A percentile compares a stretch with the other conserved stretches of the same genome.
These are phyloP conservation scores for Phlegmacium glaucopus DNA, from an alignment of 768 basidiomycete genomes.

Conservation along the genomic window DNA sequence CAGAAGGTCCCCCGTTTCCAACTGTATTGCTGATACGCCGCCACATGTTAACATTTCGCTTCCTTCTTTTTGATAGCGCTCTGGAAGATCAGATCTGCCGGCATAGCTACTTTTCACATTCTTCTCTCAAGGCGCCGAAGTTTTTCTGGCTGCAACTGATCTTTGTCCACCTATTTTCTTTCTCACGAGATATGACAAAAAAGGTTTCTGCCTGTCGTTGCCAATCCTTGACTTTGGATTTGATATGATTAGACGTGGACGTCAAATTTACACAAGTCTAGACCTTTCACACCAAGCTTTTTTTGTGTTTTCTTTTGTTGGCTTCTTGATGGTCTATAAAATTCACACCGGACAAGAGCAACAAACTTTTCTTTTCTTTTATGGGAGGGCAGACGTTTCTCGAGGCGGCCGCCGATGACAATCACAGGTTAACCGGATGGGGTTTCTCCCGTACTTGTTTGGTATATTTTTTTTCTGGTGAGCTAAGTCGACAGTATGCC, in stretches of 20 bases:
- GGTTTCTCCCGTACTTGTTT: too few relatives aligned
- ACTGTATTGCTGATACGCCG: constrained; percentile 70
- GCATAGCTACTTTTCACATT: constrained; percentile 63
- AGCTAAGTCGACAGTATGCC: too few relatives aligned
- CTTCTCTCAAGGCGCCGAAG: constrained; percentile 72
- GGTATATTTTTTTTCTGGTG: too few relatives aligned
- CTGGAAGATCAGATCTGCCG: constrained; percentile 77
- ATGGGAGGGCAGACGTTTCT: too few relatives aligned
- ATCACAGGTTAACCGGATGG: too few relatives aligned
- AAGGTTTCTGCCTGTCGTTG: too few relatives aligned
- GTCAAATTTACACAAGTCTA: constrained; percentile 52
- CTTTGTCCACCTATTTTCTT: constrained; percentile 1
- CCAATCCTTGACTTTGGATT: background rate
- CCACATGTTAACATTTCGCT: constrained; percentile 40
- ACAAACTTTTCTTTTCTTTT: too few relatives aligned
- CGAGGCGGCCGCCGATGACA: too few relatives aligned
- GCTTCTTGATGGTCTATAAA: constrained; percentile 75
- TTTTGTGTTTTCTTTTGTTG: constrained; percentile 57
- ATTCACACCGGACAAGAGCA: constrained; percentile 45
- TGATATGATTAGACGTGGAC: constrained; percentile 48
- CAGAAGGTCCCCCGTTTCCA: constrained; percentile 70
- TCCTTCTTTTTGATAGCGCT: constrained; percentile 74
- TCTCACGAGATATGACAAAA: constrained; percentile 8
- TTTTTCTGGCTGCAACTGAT: constrained; percentile 68
- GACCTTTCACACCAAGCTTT: constrained; percentile 61